Conservation (phyloP, 768 basidiomycete genomes). For the Trametopsis cervina region DNA sequence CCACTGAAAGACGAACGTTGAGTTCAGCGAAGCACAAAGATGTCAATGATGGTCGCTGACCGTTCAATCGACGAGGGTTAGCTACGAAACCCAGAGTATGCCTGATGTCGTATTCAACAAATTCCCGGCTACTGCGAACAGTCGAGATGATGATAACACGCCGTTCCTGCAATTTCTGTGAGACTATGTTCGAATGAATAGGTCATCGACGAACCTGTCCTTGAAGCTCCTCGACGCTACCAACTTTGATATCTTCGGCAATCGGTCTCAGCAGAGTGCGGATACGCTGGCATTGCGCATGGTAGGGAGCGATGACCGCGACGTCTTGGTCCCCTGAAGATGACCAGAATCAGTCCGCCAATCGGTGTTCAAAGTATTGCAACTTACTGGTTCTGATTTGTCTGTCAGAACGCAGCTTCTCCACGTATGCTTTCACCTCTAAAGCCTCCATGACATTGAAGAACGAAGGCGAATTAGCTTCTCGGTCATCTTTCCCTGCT, state of each 20-base stretch:
- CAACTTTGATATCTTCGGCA: slow-evolving; percentile 42
- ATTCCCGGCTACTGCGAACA: slow-evolving; percentile 29
- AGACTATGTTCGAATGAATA: no score
- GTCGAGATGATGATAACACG: slow-evolving; percentile 34
- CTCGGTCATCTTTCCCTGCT: slow-evolving; percentile 56
- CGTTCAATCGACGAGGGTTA: slow-evolving; percentile 34
- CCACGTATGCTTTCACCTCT: slow-evolving; percentile 43
- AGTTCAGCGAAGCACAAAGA: background rate
- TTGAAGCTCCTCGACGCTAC: slow-evolving; percentile 63
- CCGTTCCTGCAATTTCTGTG: slow-evolving; percentile 26
- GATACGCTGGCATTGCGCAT: slow-evolving; percentile 50
- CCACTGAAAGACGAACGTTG: slow-evolving; percentile 33
- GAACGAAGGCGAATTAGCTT: slow-evolving; percentile 61
- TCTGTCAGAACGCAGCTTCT: slow-evolving; percentile 18
- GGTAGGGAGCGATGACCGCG: slow-evolving; percentile 57
- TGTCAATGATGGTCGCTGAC: slow-evolving; percentile 25
- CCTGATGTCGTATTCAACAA: slow-evolving; percentile 20
- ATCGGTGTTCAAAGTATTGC: background rate
- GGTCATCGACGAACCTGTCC: slow-evolving; percentile 47
- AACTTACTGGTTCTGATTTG: slow-evolving; percentile 36
- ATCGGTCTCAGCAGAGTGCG: slow-evolving; percentile 27
- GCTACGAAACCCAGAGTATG: slow-evolving; percentile 24
- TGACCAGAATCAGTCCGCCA: background rate
- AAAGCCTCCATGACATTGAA: slow-evolving; percentile 59
- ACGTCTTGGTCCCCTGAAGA: slow-evolving; percentile 42